phyloP scores from a whole-genome alignment of 805 yeast species.

The Huiozyma naganishii region DNA sequence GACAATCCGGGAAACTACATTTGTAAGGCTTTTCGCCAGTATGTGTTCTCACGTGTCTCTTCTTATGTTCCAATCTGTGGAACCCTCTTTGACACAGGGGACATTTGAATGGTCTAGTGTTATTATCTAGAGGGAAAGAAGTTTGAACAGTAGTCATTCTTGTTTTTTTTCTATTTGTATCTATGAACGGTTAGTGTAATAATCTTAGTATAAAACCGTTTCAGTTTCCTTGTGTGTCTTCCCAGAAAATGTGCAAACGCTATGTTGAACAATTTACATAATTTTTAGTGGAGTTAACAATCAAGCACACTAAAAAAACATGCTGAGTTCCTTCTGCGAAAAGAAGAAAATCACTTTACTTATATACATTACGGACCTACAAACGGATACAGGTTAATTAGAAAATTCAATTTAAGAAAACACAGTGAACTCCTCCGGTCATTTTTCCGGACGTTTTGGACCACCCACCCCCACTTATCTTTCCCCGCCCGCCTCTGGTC shows the following conservation, averaged over 20 bases:
- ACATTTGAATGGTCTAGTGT: conserved; percentile 65
- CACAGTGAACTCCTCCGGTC: too few relatives aligned
- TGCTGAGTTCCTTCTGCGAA: too few relatives aligned
- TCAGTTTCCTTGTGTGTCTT: too few relatives aligned
- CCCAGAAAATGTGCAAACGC: not conserved
- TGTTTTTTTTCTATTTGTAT: not conserved
- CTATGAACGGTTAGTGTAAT: not conserved
- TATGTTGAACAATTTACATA: not conserved
- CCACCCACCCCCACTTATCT: too few relatives aligned
- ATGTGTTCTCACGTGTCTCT: conserved; percentile 81
- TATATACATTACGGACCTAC: too few relatives aligned
- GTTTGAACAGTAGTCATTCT: not conserved
- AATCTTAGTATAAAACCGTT: not conserved
- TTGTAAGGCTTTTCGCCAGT: conserved; percentile 88
- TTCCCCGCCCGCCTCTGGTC: too few relatives aligned
- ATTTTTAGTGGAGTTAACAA: too few relatives aligned
- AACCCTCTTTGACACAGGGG: conserved; percentile 76
- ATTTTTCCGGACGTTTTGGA: too few relatives aligned
- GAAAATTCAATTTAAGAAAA: too few relatives aligned
- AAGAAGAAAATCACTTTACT: too few relatives aligned
- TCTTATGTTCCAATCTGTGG: conserved; percentile 80
- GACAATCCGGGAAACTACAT: conserved; percentile 70
- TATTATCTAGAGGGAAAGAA: conserved; percentile 7
- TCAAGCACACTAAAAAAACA: too few relatives aligned
- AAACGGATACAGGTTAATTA: too few relatives aligned